Evolutionary conservation across 2,329 filamentous ascomycete species (phyloP), one percentile per base, ranked within the genome.

Genomic region (Trichoderma atrobrunneum): DNA sequence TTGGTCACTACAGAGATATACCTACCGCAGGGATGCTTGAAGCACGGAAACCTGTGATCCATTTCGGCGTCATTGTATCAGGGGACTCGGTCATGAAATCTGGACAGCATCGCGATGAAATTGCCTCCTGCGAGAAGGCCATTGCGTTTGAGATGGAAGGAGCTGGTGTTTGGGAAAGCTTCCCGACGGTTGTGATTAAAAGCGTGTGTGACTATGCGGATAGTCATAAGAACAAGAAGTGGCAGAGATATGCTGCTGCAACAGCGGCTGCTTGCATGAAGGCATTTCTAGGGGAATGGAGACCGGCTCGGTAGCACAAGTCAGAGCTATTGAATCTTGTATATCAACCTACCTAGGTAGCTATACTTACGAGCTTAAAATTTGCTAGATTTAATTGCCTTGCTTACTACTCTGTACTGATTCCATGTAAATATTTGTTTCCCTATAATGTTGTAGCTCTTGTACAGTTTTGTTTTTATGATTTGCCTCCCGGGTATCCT

Each of bases 41-140:
- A 21, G n/a, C 61, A 2, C 70, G 14, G 30, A 60, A 60, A 21
- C 72, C 72, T 14, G 14, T 39, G 12, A 43, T 76, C 24, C 72
- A 75, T 63, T 77, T 84, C 39, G 83, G 83, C 1, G 72, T 74
- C 1, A 78, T 84, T 8, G 83, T 77, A 3, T 83, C 81, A 5
- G 82, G 78, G 6, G 79, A 84, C 59, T 76, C 75, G 2, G 80
- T 85, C 2, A 81, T 85, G 73, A 83, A 81, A 36, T 80, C 79
- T 2, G 80, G 78, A 10, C 65, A 74, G 8, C 72, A 77, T 5
- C 78, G 83, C 16, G 82, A 85, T 4, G 24, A 36, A 14, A 72
- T 82, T 30, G 77, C 80, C 10, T 39, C 65, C 7, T 10, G 71
- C 32, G 69, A 76, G 0, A 36, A 43, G 1, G 63, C 77, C 1